Evolutionary conservation across 2,329 filamentous ascomycete species (phyloP).

Genomic region (Neophaeococcomyces aloes): DNA sequence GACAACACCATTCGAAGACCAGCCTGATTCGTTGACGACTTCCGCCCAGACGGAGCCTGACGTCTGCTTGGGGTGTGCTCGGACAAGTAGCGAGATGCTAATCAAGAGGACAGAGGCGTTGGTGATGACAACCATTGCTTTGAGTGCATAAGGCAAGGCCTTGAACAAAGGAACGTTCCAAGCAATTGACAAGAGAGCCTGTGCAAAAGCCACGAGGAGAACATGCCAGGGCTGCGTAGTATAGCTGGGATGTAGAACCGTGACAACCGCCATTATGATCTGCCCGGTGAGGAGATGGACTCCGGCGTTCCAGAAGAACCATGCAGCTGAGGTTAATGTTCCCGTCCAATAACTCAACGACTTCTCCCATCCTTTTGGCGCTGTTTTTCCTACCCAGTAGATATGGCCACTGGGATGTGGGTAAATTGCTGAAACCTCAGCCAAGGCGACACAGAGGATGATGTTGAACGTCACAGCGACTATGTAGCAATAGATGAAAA

Average conservation of each 20-base stretch:
- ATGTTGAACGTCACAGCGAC: too few species aligned
- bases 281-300: conserved; percentile 6
- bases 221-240: neutral
- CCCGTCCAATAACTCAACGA: conserved; percentile 6
- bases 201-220: neutral
- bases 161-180: neutral
- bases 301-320: conserved; percentile 7
- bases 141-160: neutral
- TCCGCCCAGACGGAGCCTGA: conserved; percentile 21
- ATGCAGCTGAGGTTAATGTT: conserved; percentile 3
- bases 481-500: too few species aligned
- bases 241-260: neutral
- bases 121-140: neutral
- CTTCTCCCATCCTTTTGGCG: too few species aligned
- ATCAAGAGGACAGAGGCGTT: neutral
- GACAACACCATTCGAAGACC: conserved; percentile 2
- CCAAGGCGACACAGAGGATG: too few species aligned
- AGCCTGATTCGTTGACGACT: conserved; percentile 4
- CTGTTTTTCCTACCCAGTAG: too few species aligned
- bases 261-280: conserved; percentile 5
- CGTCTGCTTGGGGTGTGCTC: conserved; percentile 26
- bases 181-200: neutral
- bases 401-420: too few species aligned
- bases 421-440: too few species aligned
- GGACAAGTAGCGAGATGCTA: neutral